Conservation (phyloP, 371 early-diverging fungal genomes). For the Actinomucor elegans region DNA sequence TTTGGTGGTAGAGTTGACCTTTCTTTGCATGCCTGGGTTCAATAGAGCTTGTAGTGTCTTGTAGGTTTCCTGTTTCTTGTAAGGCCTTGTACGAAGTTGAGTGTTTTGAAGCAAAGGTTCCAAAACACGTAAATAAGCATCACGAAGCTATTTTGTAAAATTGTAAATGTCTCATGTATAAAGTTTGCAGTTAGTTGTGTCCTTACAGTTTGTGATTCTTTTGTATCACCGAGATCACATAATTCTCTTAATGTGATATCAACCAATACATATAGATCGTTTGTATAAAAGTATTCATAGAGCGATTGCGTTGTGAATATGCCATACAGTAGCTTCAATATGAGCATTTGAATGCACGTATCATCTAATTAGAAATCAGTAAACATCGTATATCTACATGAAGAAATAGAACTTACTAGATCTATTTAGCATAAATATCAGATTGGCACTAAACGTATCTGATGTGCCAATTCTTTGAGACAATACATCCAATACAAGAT, state of each 20-base stretch:
- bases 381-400: not conserved
- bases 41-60: conserved; percentile 38
- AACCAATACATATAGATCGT: conserved; percentile 81
- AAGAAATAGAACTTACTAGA: conserved; percentile 53
- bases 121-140: conserved; percentile 75
- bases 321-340: conserved; percentile 68
- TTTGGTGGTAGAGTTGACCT: conserved; percentile 36
- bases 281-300: conserved; percentile 80
- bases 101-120: conserved; percentile 71
- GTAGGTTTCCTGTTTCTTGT: conserved; percentile 55
- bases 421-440: conserved; percentile 86
- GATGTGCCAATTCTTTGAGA: conserved; percentile 60
- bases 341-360: conserved; percentile 63
- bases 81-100: conserved; percentile 49
- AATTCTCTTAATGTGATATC: conserved; percentile 83
- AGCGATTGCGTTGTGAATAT: conserved; percentile 64
- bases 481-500: conserved; percentile 61
- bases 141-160: conserved; percentile 61
- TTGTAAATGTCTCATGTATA: too few relatives aligned
- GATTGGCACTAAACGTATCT: conserved; percentile 79
- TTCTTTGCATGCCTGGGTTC: conserved; percentile 32
- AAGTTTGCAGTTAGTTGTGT: too few relatives aligned
- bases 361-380: conserved; percentile 52
- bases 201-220: conserved; percentile 53
- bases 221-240: conserved; percentile 70